Base-by-base conservation (phyloP, 2,329 filamentous ascomycete species). In the Clonostachys sp. region DNA sequence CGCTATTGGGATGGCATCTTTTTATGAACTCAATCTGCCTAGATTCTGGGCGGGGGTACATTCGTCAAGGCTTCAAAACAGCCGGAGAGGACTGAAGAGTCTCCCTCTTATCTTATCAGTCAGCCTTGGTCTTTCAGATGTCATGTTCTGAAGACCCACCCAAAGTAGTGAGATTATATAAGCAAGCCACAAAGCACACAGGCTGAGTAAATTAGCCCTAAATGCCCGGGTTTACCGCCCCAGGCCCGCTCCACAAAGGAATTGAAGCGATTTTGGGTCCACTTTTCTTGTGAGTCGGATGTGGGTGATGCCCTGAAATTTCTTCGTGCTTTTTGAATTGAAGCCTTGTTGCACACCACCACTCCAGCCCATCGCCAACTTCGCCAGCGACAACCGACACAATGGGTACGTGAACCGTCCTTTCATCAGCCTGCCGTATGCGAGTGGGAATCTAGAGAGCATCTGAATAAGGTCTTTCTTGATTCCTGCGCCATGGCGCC, bases 401-500 rank as follows among this genome's bases (percentile, higher is more conserved):
- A 71, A 82, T 82, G 78, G 78, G 78, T 82, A 82, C 73, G 78
- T 78, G 64, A 67, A 75, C 66, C 48, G 56, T 49, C 49, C 54
- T 59, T 53, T 53, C 42, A 49, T 46, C 64, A 61, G 67, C 65
- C 66, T 66, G 62, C 56, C 64, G 73, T 76, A 66, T 77, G 73
- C 73, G 72, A 77, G 73, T 77, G 73, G 73, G 65, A 62, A 59
- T 53, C 40, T 34, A 39, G 41, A 34, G 24, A 12, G 36, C 34
- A 14, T 16, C 8, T 41, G 38, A 41, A 18, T 39, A 33, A 14
- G 42, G 40, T n/a, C 33, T 42, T 36, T 9, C 38, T 43, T 42
- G 36, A 40, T 42, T 45, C 51, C 44, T 53, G 53, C 53, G 53
- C 41, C 48, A 48, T 48, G 44, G 48, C 47, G 50, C 53, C 48